Evolutionary conservation across 2,329 filamentous ascomycete species (phyloP).

Genomic region (Colletotrichum graminicola): DNA sequence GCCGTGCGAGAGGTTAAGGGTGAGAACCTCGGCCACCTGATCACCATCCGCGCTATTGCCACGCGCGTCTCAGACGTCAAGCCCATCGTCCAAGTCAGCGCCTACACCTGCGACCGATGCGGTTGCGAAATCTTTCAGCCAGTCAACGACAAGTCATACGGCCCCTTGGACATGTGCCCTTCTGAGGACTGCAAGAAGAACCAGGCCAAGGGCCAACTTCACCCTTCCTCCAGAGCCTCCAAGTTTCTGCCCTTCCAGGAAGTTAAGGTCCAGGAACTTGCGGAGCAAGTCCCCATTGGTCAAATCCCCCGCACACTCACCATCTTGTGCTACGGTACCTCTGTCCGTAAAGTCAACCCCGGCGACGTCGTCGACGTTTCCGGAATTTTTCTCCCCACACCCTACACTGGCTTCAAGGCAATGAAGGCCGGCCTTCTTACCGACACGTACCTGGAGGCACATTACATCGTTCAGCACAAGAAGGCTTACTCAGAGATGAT

Average conservation of each 20-base stretch:
- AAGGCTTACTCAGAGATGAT: slow-evolving; percentile 95
- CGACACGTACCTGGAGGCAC: slow-evolving; percentile 96
- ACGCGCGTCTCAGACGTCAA: slow-evolving; percentile 98
- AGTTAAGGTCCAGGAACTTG: slow-evolving; percentile 98
- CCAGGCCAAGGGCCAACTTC: slow-evolving; percentile 92
- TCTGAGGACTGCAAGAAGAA: slow-evolving; percentile 92
- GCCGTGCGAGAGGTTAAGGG: slow-evolving; percentile 95
- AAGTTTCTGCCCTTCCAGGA: slow-evolving; percentile 99
- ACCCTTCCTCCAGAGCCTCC: slow-evolving; percentile 93
- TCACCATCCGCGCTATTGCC: slow-evolving; percentile 93
- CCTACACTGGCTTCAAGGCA: slow-evolving; percentile 98
- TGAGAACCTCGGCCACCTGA: slow-evolving; percentile 91
- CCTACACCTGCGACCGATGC: slow-evolving; percentile 96
- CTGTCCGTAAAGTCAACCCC: slow-evolving; percentile 89
- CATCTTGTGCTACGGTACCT: slow-evolving; percentile 86
- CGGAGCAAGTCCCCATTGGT: slow-evolving; percentile 98
- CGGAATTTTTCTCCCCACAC: slow-evolving; percentile 95
- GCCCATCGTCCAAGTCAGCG: slow-evolving; percentile 96
- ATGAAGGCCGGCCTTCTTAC: slow-evolving; percentile 96
- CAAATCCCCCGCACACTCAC: slow-evolving; percentile 95
- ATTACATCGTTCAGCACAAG: slow-evolving; percentile 95
- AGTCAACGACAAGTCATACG: slow-evolving; percentile 89
- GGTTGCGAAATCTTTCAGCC: slow-evolving; percentile 99
- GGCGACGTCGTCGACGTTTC: slow-evolving; percentile 95
- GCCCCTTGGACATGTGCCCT: slow-evolving; percentile 86